Percentiles rank a stretch among this genome's conserved stretches.
phyloP scores from a whole-genome alignment of 148 eudicot species.

The Vaccinium vitisidaea region DNA sequence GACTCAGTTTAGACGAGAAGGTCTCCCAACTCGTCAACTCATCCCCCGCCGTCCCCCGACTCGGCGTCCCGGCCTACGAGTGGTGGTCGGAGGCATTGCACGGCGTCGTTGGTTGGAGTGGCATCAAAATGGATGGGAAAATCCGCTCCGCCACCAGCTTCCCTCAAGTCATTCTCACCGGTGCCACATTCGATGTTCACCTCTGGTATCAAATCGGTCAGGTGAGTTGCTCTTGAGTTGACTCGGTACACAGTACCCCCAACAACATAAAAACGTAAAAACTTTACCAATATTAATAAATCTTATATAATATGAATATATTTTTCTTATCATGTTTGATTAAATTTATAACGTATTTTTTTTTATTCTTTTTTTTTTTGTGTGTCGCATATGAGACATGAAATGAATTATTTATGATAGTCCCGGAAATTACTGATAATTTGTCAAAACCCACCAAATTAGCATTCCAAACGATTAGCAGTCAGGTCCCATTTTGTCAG shows the following conservation, averaged over 20 bases:
- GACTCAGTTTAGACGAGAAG: constrained; percentile 72
- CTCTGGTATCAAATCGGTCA: constrained; percentile 87
- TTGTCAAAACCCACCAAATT: too few species aligned
- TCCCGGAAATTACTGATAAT: too few species aligned
- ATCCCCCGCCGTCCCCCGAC: constrained; percentile 55
- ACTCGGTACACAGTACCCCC: not conserved
- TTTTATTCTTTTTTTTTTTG: not conserved
- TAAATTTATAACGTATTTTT: not conserved
- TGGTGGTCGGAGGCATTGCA: constrained; percentile 95
- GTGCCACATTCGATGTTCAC: constrained; percentile 62
- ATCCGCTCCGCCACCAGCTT: constrained; percentile 63
- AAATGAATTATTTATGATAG: not conserved
- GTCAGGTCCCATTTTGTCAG: not conserved
- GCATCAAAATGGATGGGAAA: constrained; percentile 33
- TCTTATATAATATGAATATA: not conserved
- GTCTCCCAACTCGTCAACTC: constrained; percentile 51
- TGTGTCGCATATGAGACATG: not conserved
- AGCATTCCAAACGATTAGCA: too few species aligned
- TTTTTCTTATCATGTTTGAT: not conserved
- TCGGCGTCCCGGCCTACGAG: constrained; percentile 62
- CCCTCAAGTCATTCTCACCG: constrained; percentile 83
- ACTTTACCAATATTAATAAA: not conserved
- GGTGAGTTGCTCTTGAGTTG: constrained; percentile 36
- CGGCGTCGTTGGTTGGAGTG: constrained; percentile 56
- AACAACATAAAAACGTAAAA: not conserved